Base-by-base conservation (phyloP, 1,139 yeast species). In the Suhomyces yuchorum region DNA sequence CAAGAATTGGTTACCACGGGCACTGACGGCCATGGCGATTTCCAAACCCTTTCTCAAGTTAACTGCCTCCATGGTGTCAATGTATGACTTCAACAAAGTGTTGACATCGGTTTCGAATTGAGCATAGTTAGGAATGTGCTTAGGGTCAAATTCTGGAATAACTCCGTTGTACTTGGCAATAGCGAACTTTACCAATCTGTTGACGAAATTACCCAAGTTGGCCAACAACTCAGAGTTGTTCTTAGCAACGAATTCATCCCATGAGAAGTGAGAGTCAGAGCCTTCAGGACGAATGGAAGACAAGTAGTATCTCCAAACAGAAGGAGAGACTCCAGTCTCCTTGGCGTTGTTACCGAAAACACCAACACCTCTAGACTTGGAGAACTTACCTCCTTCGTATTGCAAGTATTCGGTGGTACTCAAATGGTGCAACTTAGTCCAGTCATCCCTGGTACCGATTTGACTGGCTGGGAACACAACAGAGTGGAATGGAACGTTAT, bases 301-400 rank as follows among this genome's bases (percentile, higher is more conserved):
- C 66, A 93, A 78, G 70, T 93, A 95, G 71, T 92, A 93, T 78
- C 99, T 85, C 99, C 99, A 93, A 40, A 93, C 97, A 35, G 96
- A 86, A 39, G 98, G 84, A 2, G 96, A 77, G 33, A 93, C 70
- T 35, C 97, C 97, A 36, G 96, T 88, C 37, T 88, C 97, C 70
- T 90, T 84, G 37, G 99, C 99, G 65, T 90, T 91, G 73, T 93
- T 92, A 63, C 99, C 99, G 64, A 93, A 93, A 24, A 93, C 99
- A 69, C 99, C 99, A 51, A 93, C 81, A 57, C 95, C 95, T 72
- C 99, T 84, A 23, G 97, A 89, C 72, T 93, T 93, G 52, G 98
- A 92, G 73, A 93, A 93, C 69, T 95, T 93, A 54, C 99, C 99
- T 52, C 95, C 96, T 74, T 93, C 99, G 65, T 93, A 93, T 70